These are phyloP conservation scores for Termitomyces sp. DNA, from an alignment of 768 basidiomycete species.

Conservation along the genomic window DNA sequence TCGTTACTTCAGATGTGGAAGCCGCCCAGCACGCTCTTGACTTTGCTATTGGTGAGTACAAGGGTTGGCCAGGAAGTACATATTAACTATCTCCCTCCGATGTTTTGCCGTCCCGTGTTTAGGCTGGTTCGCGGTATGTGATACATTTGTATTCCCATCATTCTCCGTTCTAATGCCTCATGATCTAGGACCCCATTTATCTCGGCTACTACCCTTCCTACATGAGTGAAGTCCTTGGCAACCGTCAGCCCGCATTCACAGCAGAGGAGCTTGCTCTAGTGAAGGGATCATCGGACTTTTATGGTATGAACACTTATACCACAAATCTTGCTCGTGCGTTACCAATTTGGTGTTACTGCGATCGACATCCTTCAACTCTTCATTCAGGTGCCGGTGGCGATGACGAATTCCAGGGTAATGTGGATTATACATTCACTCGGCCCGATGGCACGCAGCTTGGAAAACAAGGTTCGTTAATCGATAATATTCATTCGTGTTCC, in stretches of 20 bases:
- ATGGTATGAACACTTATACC: conserved; percentile 73
- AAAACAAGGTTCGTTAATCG: conserved; percentile 45
- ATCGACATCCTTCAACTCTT: not conserved
- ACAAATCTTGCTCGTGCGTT: conserved; percentile 58
- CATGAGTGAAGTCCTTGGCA: conserved; percentile 54
- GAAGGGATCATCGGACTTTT: conserved; percentile 67
- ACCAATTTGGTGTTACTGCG: not conserved
- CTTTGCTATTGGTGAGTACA: conserved; percentile 58
- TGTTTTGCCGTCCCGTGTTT: conserved; percentile 24
- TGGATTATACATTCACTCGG: conserved; percentile 60
- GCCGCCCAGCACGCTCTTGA: conserved; percentile 74
- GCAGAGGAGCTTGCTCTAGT: conserved; percentile 55
- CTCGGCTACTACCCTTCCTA: conserved; percentile 66
- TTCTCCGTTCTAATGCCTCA: conserved; percentile 10
- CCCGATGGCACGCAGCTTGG: conserved; percentile 66
- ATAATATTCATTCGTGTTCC: too few species aligned
- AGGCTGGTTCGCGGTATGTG: conserved; percentile 61
- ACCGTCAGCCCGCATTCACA: conserved; percentile 59
- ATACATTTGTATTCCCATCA: not conserved
- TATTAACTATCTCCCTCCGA: conserved; percentile 19
- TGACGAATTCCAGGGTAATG: conserved; percentile 62
- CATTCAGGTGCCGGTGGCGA: conserved; percentile 53
- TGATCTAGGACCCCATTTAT: conserved; percentile 60
- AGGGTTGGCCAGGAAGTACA: not conserved
- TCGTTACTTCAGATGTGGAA: conserved; percentile 46